A percentile compares a stretch with the other conserved stretches of the same genome.
Evolutionary conservation across 169 alveolate species (phyloP).

Genomic region (Plasmodium blacklocki): DNA sequence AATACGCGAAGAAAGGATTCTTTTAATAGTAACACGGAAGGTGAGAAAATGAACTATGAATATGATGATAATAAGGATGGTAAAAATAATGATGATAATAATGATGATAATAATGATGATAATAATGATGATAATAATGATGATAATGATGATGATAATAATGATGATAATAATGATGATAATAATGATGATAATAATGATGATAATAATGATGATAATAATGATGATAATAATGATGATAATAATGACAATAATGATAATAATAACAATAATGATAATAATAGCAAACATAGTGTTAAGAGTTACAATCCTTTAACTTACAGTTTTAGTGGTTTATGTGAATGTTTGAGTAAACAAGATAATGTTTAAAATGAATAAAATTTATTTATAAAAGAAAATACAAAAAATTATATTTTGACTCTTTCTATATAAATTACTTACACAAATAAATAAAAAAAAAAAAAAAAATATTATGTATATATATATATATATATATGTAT

Average conservation of each 20-base stretch:
- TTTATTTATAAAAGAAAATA: too few relatives aligned
- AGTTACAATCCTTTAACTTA: slow-evolving; percentile 28
- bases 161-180: neutral
- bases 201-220: neutral
- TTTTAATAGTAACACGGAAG: neutral
- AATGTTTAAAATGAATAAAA: neutral
- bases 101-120: neutral
- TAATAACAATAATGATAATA: neutral
- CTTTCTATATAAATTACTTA: too few relatives aligned
- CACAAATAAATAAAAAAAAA: too few relatives aligned
- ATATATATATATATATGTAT: too few relatives aligned
- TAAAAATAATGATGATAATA: neutral
- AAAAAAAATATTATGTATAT: too few relatives aligned
- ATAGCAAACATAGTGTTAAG: slow-evolving; percentile 9
- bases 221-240: neutral
- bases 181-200: neutral
- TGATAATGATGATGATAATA: neutral
- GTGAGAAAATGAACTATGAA: neutral
- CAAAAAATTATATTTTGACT: too few relatives aligned
- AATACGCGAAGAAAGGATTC: neutral
- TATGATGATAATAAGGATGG: neutral
- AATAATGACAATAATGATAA: neutral
- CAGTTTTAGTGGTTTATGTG: slow-evolving; percentile 29
- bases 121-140: neutral
- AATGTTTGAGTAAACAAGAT: slow-evolving; percentile 14